Evolutionary conservation across 306 rosid genomes (phyloP), one percentile per base, ranked within the genome.

Genomic region (Lathyrus oleraceus): DNA sequence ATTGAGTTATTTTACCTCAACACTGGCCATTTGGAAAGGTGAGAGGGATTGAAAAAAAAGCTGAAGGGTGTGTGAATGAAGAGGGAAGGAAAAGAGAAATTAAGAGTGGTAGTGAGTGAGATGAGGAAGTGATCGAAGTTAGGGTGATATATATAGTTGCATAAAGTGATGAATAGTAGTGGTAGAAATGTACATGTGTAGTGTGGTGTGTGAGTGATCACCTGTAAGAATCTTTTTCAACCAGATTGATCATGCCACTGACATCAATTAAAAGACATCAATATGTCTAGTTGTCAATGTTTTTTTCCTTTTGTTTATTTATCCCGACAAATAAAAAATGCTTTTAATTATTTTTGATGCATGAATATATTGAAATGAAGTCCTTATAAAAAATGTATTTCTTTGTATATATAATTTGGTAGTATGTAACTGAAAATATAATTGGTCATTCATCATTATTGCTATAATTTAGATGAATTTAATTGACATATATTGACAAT

Each of bases 21-120:
- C 89, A 51, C 78, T 71, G 92, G 98, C 96, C 97, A 94, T 94
- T 84, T 77, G 83, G 85, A 72, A 49, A 61, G 61, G 28, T 58
- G 71, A 68, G 66, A 62, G 20, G 67, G 69, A 63, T 25, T 59
- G 48, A 61, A 79, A 67, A 12, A 77, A 58, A 69, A 43, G 27
- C 35, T 56, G 30, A 70, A 49, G 27, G 32, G 9, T 19, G 47
- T 57, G 58, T 59, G 76, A 15, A 59, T 23, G 25, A 61, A 60
- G 10, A 61, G 14, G 3, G 54, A 40, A 72, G 3, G 54, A 40
- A 72, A 36, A 39, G 59, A 69, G 67, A 40, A 49, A 49, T 28
- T 16, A 8, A 75, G 76, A 62, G 45, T 27, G 38, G 2, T 45
- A 51, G 67, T 61, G 85, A 60, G 75, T 49, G 84, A 49, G 79